Evolutionary conservation across 441 rosid genomes (phyloP), one percentile per base, ranked within the genome.

Genomic region (Hura crepitans): DNA sequence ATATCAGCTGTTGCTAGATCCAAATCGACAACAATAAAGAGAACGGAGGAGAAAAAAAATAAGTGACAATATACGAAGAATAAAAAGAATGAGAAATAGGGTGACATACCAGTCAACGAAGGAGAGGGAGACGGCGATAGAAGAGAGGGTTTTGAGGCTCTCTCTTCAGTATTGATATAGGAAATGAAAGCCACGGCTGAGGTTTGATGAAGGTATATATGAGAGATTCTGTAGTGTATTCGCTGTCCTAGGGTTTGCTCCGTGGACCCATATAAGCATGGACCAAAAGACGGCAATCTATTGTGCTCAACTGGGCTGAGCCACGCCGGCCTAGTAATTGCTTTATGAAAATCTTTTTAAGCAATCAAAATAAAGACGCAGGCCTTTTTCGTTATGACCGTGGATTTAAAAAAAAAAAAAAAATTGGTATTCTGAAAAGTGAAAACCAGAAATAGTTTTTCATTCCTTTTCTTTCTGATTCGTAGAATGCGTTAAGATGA

Each of bases 61-160:
- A 14, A 23, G 66, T 42, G 5, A 23, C 28, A 42, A 6, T 5
- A 65, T 18, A 64, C 11, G 2, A 4, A 17, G 31, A 65, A 65
- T 27, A 11, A 49, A 13, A 20, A 10, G 4, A 28, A n/a, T n/a
- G 56, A n/a, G 23, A n/a, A 30, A 2, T 0, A n/a, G 2, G 20
- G 20, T 31, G 9, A 66, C 69, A 0, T 1, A 50, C 57, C 47
- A 15, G 31, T 12, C n/a, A 35, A 66, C n/a, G 28, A 28, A 59
- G 9, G 23, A 46, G 18, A 27, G 54, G 15, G 68, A 45, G 46
- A 59, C 47, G 31, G 69, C 69, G 6, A 11, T 0, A 66, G 59
- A 33, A 50, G 31, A 66, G 69, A 65, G 45, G 45, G 58, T 6
- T 61, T n/a, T 31, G 46, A 33, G 20, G 8, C 69, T n/a, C 69